Base-by-base conservation (phyloP, 306 rosid genomes). In the Lablab purpureus region DNA sequence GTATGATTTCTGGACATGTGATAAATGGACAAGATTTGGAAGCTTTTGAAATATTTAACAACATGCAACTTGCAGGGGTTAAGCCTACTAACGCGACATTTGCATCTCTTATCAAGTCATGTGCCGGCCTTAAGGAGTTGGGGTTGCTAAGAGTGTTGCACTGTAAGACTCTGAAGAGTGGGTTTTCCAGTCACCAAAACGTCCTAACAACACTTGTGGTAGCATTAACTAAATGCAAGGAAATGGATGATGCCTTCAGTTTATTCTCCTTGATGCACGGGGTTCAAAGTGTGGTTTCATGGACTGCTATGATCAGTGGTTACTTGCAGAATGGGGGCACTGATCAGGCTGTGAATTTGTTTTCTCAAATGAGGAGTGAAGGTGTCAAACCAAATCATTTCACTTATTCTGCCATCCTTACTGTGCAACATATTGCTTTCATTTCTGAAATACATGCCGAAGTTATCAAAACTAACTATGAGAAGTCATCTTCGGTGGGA, bases 231-330 rank as follows among this genome's bases (percentile, higher is more conserved):
- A 94, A 89, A 82, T 94, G 94, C 82, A 86, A 67, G 28, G 84
- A 83, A 71, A 86, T 88, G 87, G 93, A 88, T 45, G 87, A 84
- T 65, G 97, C 97, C 18, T 83, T 71, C 75, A 82, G 85, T 79
- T 52, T 89, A 36, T 92, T 92, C 72, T 87, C 88, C 27, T 45
- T 40, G 85, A 77, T 84, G 87, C 80, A 73, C 7, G 85, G 74
- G 55, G 49, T 67, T 55, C 89, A 71, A 49, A 87, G 67, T 78
- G 97, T 94, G 80, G 97, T 94, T 67, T 85, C 91, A 37, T 94
- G 98, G 98, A 94, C 98, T 4, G 93, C 98, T 62, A 88, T 94
- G 92, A 89, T 94, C 56, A 89, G 87, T 59, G 97, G 94, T 32
- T 89, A 70, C 80, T 67, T 91, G 86, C 94, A 91, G 87, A 92